Conservation (phyloP, 2,329 filamentous ascomycete genomes). For the Exophiala mesophila region DNA sequence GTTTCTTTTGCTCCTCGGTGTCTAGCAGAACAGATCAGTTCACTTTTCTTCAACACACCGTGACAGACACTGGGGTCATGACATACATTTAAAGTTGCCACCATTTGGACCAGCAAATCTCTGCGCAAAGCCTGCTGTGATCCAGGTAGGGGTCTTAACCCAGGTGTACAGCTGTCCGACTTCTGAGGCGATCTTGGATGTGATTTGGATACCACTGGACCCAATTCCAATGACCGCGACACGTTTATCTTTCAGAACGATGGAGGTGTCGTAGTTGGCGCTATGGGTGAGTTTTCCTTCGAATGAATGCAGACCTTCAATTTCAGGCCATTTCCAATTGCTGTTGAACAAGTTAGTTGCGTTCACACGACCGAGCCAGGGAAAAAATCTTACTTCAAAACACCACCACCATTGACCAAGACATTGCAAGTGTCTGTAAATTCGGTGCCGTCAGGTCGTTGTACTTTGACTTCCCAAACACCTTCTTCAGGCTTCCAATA, state of each 20-base stretch:
- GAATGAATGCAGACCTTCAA: constrained; percentile 34
- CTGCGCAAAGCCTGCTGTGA: constrained; percentile 25
- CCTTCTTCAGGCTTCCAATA: constrained; percentile 29
- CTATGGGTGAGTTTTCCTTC: constrained; percentile 33
- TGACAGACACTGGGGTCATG: no score
- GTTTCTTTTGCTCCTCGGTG: constrained; percentile 19
- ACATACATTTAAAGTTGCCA: constrained; percentile 20
- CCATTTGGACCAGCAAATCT: constrained; percentile 25
- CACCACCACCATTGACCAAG: constrained; percentile 29
- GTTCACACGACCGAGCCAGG: neutral
- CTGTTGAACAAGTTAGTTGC: constrained; percentile 10
- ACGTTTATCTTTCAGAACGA: constrained; percentile 27
- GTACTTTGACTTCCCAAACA: constrained; percentile 30
- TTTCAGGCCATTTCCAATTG: constrained; percentile 35
- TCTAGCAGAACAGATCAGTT: constrained; percentile 7
- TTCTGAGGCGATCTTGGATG: constrained; percentile 37
- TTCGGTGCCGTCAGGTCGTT: constrained; percentile 20
- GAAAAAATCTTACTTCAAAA: constrained; percentile 42
- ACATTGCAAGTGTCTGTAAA: constrained; percentile 27
- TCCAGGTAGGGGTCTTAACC: constrained; percentile 31
- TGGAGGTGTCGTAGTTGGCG: constrained; percentile 30
- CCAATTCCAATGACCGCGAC: constrained; percentile 29
- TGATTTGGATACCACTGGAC: constrained; percentile 27
- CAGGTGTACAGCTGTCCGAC: constrained; percentile 30
- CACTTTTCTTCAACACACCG: neutral